These are phyloP conservation scores for Tricholomella constricta DNA, from an alignment of 768 basidiomycete species.

Conservation along the genomic window DNA sequence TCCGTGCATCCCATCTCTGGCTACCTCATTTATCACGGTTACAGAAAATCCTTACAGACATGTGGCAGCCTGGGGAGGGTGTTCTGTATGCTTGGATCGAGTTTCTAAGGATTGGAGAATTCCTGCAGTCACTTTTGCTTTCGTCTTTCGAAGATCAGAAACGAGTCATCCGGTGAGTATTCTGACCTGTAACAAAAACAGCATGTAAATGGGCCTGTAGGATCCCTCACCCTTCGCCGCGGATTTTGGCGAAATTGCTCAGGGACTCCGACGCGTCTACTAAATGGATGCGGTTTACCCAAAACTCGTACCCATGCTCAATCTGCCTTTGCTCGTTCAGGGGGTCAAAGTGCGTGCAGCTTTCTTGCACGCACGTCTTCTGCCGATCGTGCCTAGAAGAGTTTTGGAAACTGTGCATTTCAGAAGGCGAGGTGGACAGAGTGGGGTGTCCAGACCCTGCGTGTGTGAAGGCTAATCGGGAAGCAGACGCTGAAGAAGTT, in stretches of 20 bases:
- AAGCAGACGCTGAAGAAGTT: slow-evolving; percentile 73
- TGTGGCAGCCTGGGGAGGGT: slow-evolving; percentile 64
- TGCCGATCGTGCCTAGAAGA: slow-evolving; percentile 79
- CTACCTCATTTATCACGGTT: slow-evolving; percentile 43
- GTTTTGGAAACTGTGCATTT: slow-evolving; percentile 82
- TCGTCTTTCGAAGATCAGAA: slow-evolving; percentile 23
- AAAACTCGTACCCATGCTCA: slow-evolving; percentile 67
- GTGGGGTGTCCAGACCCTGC: slow-evolving; percentile 82
- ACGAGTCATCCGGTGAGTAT: slow-evolving; percentile 41
- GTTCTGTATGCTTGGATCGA: slow-evolving; percentile 75
- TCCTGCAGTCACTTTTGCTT: slow-evolving; percentile 51
- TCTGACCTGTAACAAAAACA: neutral
- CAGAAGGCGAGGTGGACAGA: slow-evolving; percentile 71
- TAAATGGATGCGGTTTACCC: slow-evolving; percentile 56
- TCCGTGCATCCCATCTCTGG: slow-evolving; percentile 65
- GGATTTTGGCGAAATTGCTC: slow-evolving; percentile 50
- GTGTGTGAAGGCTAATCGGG: slow-evolving; percentile 68
- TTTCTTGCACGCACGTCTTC: slow-evolving; percentile 79
- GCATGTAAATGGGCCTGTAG: slow-evolving; percentile 31
- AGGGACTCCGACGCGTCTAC: slow-evolving; percentile 48
- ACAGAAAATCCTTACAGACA: slow-evolving; percentile 41
- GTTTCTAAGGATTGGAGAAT: slow-evolving; percentile 66
- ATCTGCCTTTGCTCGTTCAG: slow-evolving; percentile 77
- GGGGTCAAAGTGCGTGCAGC: slow-evolving; percentile 71
- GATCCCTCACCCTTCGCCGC: slow-evolving; percentile 59